phyloP scores from a whole-genome alignment of 345 rosid genomes.

The Jatropha curcas region DNA sequence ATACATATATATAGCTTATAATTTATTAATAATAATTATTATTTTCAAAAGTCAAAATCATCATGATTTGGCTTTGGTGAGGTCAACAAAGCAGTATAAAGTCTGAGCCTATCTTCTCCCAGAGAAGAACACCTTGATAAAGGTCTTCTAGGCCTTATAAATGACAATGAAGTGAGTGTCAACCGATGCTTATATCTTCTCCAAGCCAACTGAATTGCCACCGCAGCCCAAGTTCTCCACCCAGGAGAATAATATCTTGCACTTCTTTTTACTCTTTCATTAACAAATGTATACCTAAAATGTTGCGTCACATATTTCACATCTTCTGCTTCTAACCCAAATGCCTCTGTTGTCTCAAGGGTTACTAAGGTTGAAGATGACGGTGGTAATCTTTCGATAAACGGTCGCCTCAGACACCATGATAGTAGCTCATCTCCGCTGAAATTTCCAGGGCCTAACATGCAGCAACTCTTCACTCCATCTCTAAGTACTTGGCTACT shows the following conservation, averaged over 20 bases:
- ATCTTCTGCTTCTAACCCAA: conserved; percentile 85
- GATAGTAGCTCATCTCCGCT: conserved; percentile 95
- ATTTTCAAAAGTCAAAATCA: conserved; percentile 73
- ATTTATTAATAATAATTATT: no score
- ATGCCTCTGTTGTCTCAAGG: conserved; percentile 91
- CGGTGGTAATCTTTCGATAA: conserved; percentile 81
- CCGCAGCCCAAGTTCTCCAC: conserved; percentile 98
- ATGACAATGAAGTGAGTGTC: conserved; percentile 79
- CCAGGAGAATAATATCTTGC: conserved; percentile 96
- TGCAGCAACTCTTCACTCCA: conserved; percentile 86
- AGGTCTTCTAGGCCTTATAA: conserved; percentile 88
- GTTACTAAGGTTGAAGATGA: conserved; percentile 84
- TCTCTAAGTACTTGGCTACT: conserved; percentile 90
- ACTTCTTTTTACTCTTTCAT: conserved; percentile 86
- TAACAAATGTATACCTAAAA: conserved; percentile 92
- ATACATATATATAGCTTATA: no score
- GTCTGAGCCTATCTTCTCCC: conserved; percentile 86
- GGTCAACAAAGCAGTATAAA: conserved; percentile 86
- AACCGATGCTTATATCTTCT: conserved; percentile 79
- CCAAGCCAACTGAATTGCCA: conserved; percentile 97
- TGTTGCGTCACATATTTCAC: conserved; percentile 94
- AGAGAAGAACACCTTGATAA: conserved; percentile 78
- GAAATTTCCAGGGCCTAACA: conserved; percentile 97
- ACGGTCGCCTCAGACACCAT: conserved; percentile 90
- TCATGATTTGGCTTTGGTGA: conserved; percentile 97